Percentiles rank a stretch among this genome's conserved stretches.
Conservation (phyloP, 2,329 filamentous ascomycete genomes). For the Nemania sp. region DNA sequence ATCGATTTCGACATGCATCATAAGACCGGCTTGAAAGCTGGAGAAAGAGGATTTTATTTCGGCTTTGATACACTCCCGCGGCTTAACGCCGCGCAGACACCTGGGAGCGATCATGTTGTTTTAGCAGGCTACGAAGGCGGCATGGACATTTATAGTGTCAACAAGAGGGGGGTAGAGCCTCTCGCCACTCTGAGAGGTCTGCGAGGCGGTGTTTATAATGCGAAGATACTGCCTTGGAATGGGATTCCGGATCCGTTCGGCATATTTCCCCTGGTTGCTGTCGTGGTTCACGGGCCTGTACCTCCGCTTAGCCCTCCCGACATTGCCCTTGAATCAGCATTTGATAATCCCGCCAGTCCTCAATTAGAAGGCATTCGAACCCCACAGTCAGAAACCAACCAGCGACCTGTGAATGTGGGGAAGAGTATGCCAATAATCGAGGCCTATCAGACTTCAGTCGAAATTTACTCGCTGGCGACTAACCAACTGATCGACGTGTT, state of each 20-base stretch:
- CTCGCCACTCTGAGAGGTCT: conserved; percentile 75
- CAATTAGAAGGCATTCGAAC: conserved; percentile 49
- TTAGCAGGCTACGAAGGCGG: conserved; percentile 81
- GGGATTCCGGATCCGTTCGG: conserved; percentile 56
- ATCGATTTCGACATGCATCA: conserved; percentile 63
- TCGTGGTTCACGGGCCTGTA: conserved; percentile 79
- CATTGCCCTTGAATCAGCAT: conserved; percentile 42
- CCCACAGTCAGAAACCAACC: conserved; percentile 47
- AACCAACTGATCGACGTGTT: conserved; percentile 73
- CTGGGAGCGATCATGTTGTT: conserved; percentile 65
- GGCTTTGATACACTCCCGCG: conserved; percentile 74
- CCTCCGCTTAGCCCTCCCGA: conserved; percentile 50
- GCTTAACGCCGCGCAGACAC: conserved; percentile 42
- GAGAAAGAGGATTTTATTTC: conserved; percentile 76
- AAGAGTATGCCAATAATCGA: conserved; percentile 51
- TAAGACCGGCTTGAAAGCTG: conserved; percentile 61
- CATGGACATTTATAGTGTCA: conserved; percentile 74
- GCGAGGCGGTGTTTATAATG: conserved; percentile 77
- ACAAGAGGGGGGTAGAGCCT: conserved; percentile 71
- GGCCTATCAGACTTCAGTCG: conserved; percentile 83
- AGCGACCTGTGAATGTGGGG: conserved; percentile 44
- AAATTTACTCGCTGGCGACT: conserved; percentile 84
- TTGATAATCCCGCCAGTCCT: conserved; percentile 46
- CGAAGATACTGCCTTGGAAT: conserved; percentile 79
- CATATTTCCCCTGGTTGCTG: conserved; percentile 73